Evolutionary conservation across 2,329 filamentous ascomycete genomes (phyloP).

Genomic region (Arthrinium phaeospermum): DNA sequence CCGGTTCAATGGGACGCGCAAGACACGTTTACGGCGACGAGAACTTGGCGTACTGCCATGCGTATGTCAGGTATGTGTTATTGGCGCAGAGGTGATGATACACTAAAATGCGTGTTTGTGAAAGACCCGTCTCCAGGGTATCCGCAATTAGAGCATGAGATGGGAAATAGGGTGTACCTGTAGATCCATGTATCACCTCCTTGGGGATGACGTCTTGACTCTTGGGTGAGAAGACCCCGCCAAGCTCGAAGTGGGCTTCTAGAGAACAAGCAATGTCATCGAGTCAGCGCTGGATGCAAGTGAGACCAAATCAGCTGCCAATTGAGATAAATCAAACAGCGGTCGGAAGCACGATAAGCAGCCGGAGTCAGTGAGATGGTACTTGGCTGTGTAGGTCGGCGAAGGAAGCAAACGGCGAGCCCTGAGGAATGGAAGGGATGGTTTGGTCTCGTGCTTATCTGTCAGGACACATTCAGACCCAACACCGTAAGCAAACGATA

Average conservation of each 20-base stretch:
- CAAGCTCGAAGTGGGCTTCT: not conserved
- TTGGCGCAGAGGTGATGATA: conserved; percentile 5
- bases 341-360: not conserved
- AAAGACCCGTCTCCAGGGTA: conserved; percentile 6
- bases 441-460: not conserved
- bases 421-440: not conserved
- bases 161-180: not conserved
- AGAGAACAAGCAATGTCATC: conserved; percentile 7
- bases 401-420: not conserved
- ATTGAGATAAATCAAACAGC: not conserved
- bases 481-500: not conserved
- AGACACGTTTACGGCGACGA: not conserved
- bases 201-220: conserved; percentile 20
- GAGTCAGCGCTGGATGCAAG: not conserved
- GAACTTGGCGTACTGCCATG: not conserved
- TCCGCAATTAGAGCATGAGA: conserved; percentile 12
- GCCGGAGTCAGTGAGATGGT: not conserved
- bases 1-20: not conserved
- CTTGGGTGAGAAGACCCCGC: not conserved
- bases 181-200: conserved; percentile 17
- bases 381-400: not conserved
- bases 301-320: not conserved
- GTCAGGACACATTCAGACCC: not conserved
- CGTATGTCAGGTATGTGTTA: not conserved
- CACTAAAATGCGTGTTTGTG: not conserved